Evolutionary conservation across 495 filamentous ascomycete genomes (phyloP).

Genomic region (Podospora pseudoanserina): DNA sequence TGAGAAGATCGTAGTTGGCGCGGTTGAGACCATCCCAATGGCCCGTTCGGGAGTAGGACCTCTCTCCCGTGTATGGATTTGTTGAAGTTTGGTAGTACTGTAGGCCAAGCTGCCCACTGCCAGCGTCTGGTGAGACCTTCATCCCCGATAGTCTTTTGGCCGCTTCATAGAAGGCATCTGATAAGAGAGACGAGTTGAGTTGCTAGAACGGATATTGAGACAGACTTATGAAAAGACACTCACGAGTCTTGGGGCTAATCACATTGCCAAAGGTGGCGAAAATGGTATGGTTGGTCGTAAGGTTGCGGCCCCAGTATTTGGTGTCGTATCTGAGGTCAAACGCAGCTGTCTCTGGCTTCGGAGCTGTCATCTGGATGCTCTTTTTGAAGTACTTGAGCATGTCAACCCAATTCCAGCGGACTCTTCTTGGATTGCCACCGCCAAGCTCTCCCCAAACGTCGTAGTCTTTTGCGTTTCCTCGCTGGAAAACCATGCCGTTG

Average conservation of each 20-base stretch:
- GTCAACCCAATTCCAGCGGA: constrained; percentile 56
- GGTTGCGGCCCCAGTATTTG: constrained; percentile 6
- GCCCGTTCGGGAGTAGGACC: constrained; percentile 8
- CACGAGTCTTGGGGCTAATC: neutral
- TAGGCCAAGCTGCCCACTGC: neutral
- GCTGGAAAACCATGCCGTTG: constrained; percentile 41
- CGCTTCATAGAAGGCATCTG: neutral
- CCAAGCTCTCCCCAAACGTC: constrained; percentile 59
- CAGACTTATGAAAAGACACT: neutral
- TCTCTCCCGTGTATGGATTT: constrained; percentile 1
- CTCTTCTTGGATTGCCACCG: constrained; percentile 40
- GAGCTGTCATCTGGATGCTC: constrained; percentile 23
- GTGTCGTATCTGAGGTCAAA: constrained; percentile 16
- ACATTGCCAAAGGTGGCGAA: constrained; percentile 7
- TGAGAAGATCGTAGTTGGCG: constrained; percentile 41
- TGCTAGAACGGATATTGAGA: neutral
- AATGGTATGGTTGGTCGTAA: constrained; percentile 7
- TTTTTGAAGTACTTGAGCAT: constrained; percentile 44
- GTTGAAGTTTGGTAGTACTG: neutral
- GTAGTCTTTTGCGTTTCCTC: constrained; percentile 55
- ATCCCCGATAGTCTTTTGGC: constrained; percentile 5
- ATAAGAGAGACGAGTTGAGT: neutral
- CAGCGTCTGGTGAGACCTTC: constrained; percentile 2
- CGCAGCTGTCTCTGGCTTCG: constrained; percentile 26
- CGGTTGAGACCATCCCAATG: constrained; percentile 19